Evolutionary conservation across 768 basidiomycete species (phyloP).

Genomic region (Cystofilobasidium bisporidii): DNA sequence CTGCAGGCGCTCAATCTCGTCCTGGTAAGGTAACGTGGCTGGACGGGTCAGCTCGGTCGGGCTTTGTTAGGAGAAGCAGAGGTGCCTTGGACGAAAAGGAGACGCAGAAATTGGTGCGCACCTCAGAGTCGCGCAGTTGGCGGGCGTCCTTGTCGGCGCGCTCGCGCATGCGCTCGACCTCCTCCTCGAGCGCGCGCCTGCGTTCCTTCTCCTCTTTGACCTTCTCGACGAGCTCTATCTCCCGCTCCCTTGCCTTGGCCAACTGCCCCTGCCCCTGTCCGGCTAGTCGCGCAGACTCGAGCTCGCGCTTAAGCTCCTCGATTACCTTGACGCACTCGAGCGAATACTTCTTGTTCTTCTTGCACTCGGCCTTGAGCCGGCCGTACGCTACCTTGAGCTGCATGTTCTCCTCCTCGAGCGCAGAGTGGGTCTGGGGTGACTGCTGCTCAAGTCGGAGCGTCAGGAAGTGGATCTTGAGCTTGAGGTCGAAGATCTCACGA

Average conservation of each 20-base stretch:
- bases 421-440: slow-evolving; percentile 84
- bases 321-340: slow-evolving; percentile 49
- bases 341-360: slow-evolving; percentile 81
- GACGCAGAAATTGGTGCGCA: no score
- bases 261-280: not conserved
- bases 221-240: slow-evolving; percentile 1
- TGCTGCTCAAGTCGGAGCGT: slow-evolving; percentile 84
- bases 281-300: not conserved
- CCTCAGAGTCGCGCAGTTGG: slow-evolving; percentile 48
- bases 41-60: not conserved
- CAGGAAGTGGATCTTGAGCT: slow-evolving; percentile 88
- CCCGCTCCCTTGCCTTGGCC: not conserved
- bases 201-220: slow-evolving; percentile 10
- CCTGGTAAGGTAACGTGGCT: slow-evolving; percentile 5
- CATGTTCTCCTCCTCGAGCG: slow-evolving; percentile 83
- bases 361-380: slow-evolving; percentile 78
- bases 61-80: no score
- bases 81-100: not conserved
- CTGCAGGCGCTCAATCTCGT: slow-evolving; percentile 61
- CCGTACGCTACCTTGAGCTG: slow-evolving; percentile 87
- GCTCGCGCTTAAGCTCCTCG: slow-evolving; percentile 50
- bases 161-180: slow-evolving; percentile 52
- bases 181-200: slow-evolving; percentile 52
- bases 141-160: slow-evolving; percentile 51
- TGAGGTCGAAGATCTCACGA: slow-evolving; percentile 95